These are phyloP conservation scores for Pogostemon cablin DNA, from an alignment of 257 asterid genomes.

Conservation along the genomic window DNA sequence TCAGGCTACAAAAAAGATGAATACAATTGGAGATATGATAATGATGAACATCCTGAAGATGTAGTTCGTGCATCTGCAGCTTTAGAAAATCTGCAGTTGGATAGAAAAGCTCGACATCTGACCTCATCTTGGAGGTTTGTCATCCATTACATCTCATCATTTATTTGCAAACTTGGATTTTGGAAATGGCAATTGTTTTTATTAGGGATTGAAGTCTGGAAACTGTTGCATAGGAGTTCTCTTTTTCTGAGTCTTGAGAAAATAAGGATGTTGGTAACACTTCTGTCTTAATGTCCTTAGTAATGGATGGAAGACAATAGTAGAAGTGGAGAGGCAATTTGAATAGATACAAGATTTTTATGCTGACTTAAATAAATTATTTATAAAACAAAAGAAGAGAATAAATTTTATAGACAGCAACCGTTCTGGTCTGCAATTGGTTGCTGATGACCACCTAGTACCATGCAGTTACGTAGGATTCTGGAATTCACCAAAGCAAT, in stretches of 20 bases:
- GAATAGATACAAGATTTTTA: background rate
- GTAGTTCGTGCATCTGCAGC: conserved; percentile 76
- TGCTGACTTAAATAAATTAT: background rate
- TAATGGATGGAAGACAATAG: background rate
- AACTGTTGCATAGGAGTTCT: background rate
- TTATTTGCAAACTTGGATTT: background rate
- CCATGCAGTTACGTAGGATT: background rate
- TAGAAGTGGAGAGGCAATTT: background rate
- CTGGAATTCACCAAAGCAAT: too few species aligned
- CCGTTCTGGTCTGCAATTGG: background rate
- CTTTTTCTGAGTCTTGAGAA: too few species aligned
- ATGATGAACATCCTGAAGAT: conserved; percentile 68
- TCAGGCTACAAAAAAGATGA: conserved; percentile 87
- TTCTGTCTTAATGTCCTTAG: too few species aligned
- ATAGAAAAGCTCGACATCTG: conserved; percentile 72
- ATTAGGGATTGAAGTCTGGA: background rate
- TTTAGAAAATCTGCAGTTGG: conserved; percentile 82
- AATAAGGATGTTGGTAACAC: too few species aligned
- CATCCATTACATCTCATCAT: conserved; percentile 10
- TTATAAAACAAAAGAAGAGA: too few species aligned
- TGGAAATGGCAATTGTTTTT: background rate
- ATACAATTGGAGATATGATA: conserved; percentile 72
- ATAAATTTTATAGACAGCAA: too few species aligned
- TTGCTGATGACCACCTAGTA: background rate
- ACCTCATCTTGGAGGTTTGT: conserved; percentile 81